Base-by-base conservation (phyloP, 1,284 basidiomycete genomes). In the Neonothopanus nambi region DNA sequence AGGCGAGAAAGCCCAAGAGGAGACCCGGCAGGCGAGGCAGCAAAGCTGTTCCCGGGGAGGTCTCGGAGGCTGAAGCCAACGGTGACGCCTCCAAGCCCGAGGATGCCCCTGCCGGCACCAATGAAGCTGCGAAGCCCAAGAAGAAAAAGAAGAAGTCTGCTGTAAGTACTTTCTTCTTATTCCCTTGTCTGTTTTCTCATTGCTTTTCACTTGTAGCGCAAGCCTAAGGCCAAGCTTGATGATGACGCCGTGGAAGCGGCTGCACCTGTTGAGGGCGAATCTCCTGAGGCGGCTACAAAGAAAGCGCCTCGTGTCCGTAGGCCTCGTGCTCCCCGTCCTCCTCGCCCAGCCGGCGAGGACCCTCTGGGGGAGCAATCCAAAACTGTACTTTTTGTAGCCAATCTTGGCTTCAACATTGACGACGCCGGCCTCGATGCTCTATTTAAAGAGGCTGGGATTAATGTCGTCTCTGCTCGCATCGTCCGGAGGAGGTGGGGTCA, bases 361-460 rank as follows among this genome's bases (percentile, higher is more conserved):
- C 89, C 91, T 30, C 76, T 76, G 54, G 91, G 91, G 61, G 88
- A 90, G 66, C 88, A 84, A 36, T 90, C 87, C 65, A 87, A 91
- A 81, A 90, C 80, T 58, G 86, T 92, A 70, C 77, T 97, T 59
- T 97, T 97, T 64, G 94, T 97, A 59, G 93, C 93, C 71, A 97
- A 97, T 78, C 90, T 97, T 54, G 90, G 93, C 36, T 97, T 95
- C 82, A 86, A 76, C 67, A 82, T 96, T 59, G 91, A 93, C 56
- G 93, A 97, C 64, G 86, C 79, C 35, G 84, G 76, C 50, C 84
- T 96, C 57, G 69, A 80, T 39, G 74, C 82, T 45, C 78, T 95
- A 63, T 96, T 97, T 78, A 88, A 84, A 54, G 87, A 93, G 55
- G 89, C 85, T 35, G 89, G 82, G 58, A 86, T 95, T 73, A 76